phyloP scores from a whole-genome alignment of 768 basidiomycete genomes.

The Mycena polygramma region DNA sequence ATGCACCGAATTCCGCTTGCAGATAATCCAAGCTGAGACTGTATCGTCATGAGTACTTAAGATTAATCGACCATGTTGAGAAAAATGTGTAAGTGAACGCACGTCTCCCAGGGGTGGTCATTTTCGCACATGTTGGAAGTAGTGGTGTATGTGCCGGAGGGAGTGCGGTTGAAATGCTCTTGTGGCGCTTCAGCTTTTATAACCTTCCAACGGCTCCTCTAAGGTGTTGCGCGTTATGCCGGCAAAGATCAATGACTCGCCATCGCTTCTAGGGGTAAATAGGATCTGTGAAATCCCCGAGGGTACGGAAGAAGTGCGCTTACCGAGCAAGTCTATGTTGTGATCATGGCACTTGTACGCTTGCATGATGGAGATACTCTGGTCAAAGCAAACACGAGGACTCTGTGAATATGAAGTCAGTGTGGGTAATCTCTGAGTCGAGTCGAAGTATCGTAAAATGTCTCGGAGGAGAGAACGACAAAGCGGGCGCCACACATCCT shows the following conservation, averaged over 20 bases:
- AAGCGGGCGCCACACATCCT: not conserved
- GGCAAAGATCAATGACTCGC: not conserved
- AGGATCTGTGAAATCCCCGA: slow-evolving; percentile 1
- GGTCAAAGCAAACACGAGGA: slow-evolving; percentile 7
- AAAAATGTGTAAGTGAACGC: not conserved
- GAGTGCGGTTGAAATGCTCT: too few relatives aligned
- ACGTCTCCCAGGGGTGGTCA: too few relatives aligned
- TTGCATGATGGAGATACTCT: not conserved
- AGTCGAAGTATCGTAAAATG: too few relatives aligned
- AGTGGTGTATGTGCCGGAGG: too few relatives aligned
- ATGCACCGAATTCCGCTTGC: too few relatives aligned
- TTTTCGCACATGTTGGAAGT: too few relatives aligned
- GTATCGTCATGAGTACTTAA: too few relatives aligned
- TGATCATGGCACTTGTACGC: not conserved
- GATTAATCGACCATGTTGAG: not conserved
- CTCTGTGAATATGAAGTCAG: not conserved
- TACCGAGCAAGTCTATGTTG: slow-evolving; percentile 11
- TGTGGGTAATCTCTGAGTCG: not conserved
- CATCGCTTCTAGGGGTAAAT: not conserved
- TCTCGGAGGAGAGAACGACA: not conserved
- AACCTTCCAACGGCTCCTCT: too few relatives aligned
- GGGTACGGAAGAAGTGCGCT: not conserved
- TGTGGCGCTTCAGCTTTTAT: not conserved
- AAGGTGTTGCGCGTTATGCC: not conserved
- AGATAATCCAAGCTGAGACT: too few relatives aligned